Evolutionary conservation across 1,284 basidiomycete genomes (phyloP).

Genomic region (Marasmius sp.): DNA sequence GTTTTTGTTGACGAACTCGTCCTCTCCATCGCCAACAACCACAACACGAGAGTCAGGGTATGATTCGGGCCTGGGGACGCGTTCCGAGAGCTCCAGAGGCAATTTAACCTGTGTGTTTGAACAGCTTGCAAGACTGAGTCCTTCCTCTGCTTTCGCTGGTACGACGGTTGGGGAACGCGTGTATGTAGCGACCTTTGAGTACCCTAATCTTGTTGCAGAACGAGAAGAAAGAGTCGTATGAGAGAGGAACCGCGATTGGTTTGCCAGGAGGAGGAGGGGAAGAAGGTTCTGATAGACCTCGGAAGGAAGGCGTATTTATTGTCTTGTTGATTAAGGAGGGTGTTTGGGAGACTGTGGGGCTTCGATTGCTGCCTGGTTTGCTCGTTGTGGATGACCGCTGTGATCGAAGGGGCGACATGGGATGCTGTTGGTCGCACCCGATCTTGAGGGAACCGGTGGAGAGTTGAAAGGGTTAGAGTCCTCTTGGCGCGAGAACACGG

Average conservation of each 20-base stretch:
- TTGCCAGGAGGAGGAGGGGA: too few species aligned
- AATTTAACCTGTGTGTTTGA: constrained; percentile 35
- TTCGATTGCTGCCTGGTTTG: too few species aligned
- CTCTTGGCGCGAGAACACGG: too few species aligned
- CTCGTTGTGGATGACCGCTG: too few species aligned
- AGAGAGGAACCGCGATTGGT: constrained; percentile 67
- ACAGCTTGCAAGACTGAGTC: constrained; percentile 64
- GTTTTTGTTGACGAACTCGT: constrained; percentile 26
- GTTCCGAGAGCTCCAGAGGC: constrained; percentile 53
- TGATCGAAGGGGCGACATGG: too few species aligned
- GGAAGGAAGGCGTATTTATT: too few species aligned
- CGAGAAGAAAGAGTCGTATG: constrained; percentile 86
- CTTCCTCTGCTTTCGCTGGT: constrained; percentile 87
- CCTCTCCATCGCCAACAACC: constrained; percentile 23
- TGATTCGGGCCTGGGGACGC: constrained; percentile 43
- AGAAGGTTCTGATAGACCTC: too few species aligned
- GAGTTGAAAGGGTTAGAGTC: too few species aligned
- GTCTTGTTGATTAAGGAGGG: too few species aligned
- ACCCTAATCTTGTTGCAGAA: constrained; percentile 80
- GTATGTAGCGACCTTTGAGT: constrained; percentile 90
- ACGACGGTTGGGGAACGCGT: constrained; percentile 59
- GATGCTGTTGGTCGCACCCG: too few species aligned
- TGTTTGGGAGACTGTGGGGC: too few species aligned
- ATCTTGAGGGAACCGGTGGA: too few species aligned
- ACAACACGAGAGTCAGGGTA: constrained; percentile 34